Evolutionary conservation across 108 stramenopile species (phyloP).

Genomic region (Cyclotella distinguenda): DNA sequence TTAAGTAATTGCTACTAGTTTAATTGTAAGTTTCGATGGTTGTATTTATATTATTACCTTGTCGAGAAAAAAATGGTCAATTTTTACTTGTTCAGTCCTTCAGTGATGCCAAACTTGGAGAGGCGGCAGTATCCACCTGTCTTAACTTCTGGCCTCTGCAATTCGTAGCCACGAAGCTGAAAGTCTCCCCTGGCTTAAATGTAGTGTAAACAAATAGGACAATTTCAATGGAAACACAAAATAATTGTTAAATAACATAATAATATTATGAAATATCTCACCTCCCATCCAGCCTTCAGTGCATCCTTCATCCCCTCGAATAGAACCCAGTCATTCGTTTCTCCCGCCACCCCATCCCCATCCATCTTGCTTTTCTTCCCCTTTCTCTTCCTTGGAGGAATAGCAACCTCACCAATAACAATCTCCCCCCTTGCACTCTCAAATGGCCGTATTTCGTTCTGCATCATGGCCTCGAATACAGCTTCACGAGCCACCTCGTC

Average conservation of each 20-base stretch:
- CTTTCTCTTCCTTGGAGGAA: slow-evolving; percentile 58
- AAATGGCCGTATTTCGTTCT: slow-evolving; percentile 83
- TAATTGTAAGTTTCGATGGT: too few species aligned
- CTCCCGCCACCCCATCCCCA: slow-evolving; percentile 22
- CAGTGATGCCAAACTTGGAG: slow-evolving; percentile 15
- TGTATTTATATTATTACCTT: too few species aligned
- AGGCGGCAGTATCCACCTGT: slow-evolving; percentile 21
- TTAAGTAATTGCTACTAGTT: too few species aligned
- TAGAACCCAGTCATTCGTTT: slow-evolving; percentile 45
- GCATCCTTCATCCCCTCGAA: slow-evolving; percentile 76
- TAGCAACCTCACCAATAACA: slow-evolving; percentile 47
- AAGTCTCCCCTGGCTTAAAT: slow-evolving; percentile 69
- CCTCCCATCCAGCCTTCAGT: slow-evolving; percentile 77
- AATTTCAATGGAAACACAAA: neutral
- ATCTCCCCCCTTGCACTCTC: slow-evolving; percentile 60
- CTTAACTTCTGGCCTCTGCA: slow-evolving; percentile 71
- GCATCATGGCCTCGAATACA: slow-evolving; percentile 79
- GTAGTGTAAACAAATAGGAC: neutral
- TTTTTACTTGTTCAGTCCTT: neutral
- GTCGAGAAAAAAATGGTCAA: neutral
- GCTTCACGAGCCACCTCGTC: slow-evolving; percentile 82
- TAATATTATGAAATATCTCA: slow-evolving; percentile 12
- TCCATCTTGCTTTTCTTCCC: slow-evolving; percentile 48
- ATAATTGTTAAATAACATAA: neutral
- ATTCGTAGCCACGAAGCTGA: slow-evolving; percentile 72